phyloP scores from a whole-genome alignment of 139 green algal species.

The Protoeuglena noctilucae region DNA sequence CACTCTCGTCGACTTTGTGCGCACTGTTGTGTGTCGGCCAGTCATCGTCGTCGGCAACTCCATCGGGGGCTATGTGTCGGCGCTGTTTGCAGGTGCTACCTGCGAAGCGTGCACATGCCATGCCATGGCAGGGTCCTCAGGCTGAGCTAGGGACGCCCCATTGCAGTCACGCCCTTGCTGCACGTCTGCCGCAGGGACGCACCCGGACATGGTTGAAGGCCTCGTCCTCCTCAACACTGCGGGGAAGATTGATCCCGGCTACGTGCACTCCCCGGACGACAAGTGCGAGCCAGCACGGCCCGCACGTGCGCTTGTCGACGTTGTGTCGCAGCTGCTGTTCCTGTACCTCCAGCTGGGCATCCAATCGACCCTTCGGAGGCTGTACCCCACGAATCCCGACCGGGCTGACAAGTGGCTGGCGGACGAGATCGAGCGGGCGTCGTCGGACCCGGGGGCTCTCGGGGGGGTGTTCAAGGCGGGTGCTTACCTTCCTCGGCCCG shows the following conservation, averaged over 20 bases:
- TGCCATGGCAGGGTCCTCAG: background rate
- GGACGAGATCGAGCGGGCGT: conserved; percentile 50
- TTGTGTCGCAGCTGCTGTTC: conserved; percentile 12
- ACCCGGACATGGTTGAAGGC: conserved; percentile 16
- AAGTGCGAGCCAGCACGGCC: background rate
- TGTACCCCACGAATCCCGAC: conserved; percentile 53
- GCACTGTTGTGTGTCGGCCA: conserved; percentile 49
- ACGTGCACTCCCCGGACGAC: conserved; percentile 5
- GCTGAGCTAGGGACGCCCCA: background rate
- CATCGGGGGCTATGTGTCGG: conserved; percentile 77
- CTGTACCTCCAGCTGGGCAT: conserved; percentile 7
- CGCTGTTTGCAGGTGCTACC: too few relatives aligned
- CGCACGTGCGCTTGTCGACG: conserved; percentile 24
- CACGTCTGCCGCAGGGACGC: conserved; percentile 36
- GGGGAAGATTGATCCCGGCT: conserved; percentile 15
- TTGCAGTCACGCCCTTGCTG: background rate
- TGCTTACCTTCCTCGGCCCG: conserved; percentile 71
- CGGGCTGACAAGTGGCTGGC: conserved; percentile 63
- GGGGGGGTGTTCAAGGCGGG: conserved; percentile 44
- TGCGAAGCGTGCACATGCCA: background rate
- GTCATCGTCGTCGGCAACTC: conserved; percentile 87
- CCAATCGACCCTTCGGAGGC: conserved; percentile 5
- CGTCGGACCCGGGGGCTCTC: conserved; percentile 39
- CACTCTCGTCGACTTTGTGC: conserved; percentile 49
- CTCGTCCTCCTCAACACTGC: conserved; percentile 56